These are phyloP conservation scores for Skeletonema costatum DNA, from an alignment of 108 stramenopile genomes.

Conservation along the genomic window DNA sequence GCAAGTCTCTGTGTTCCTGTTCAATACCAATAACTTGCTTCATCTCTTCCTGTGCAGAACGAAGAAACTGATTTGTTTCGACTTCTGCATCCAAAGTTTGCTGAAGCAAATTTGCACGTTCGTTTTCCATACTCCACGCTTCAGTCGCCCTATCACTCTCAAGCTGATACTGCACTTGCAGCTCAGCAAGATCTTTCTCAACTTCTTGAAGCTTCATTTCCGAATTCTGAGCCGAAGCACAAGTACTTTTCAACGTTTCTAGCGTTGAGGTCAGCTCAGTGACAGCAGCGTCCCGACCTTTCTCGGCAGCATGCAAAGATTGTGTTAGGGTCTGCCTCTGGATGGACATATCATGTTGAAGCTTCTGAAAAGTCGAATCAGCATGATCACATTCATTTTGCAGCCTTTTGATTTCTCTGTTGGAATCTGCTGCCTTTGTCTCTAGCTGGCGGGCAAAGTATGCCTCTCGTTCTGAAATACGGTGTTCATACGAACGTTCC, in stretches of 20 bases:
- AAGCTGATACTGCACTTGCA: slow-evolving; percentile 5
- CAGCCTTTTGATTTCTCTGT: neutral
- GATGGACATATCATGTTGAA: neutral
- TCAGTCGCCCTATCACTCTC: slow-evolving; percentile 16
- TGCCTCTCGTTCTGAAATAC: neutral
- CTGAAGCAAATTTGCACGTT: slow-evolving; percentile 26
- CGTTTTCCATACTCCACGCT: slow-evolving; percentile 6
- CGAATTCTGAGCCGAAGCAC: neutral
- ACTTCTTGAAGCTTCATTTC: neutral
- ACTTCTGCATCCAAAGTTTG: slow-evolving; percentile 17
- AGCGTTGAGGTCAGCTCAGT: neutral
- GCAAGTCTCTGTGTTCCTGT: slow-evolving; percentile 23
- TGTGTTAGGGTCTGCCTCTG: neutral
- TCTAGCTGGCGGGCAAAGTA: neutral
- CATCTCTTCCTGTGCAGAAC: slow-evolving; percentile 16
- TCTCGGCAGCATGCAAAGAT: slow-evolving; percentile 1
- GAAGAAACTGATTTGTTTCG: slow-evolving; percentile 9
- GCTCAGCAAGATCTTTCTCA: neutral
- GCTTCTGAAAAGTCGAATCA: neutral
- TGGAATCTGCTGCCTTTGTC: neutral
- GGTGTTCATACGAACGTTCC: neutral
- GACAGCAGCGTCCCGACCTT: neutral
- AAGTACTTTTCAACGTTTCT: neutral
- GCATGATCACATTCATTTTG: neutral
- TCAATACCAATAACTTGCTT: slow-evolving; percentile 32